A percentile compares a stretch with the other conserved stretches of the same genome.
Conservation (phyloP, 2,329 filamentous ascomycete genomes). For the Aspergillus piperis region DNA sequence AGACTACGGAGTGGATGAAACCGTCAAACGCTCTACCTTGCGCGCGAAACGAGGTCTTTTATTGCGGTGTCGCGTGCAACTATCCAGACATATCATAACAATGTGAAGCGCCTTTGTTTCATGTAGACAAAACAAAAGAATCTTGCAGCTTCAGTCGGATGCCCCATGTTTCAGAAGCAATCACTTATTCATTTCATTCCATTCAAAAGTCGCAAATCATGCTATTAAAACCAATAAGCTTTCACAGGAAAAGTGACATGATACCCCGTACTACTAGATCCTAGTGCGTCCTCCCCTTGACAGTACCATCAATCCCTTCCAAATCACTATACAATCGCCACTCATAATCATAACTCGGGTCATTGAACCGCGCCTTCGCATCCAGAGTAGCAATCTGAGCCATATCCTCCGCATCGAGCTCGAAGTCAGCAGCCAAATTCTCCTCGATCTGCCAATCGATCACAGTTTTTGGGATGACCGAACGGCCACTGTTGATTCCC, state of each 20-base stretch:
- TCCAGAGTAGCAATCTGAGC: constrained; percentile 36
- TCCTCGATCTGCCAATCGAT: constrained; percentile 26
- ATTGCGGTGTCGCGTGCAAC: too few relatives aligned
- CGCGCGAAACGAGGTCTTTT: too few relatives aligned
- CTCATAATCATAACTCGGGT: constrained; percentile 42
- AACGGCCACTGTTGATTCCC: constrained; percentile 25
- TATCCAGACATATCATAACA: too few relatives aligned
- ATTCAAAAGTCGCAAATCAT: too few relatives aligned
- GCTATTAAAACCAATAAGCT: too few relatives aligned
- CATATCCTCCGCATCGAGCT: constrained; percentile 24
- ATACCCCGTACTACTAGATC: neutral
- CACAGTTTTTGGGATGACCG: constrained; percentile 27
- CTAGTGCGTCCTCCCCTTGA: constrained; percentile 13
- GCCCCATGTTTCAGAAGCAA: too few relatives aligned
- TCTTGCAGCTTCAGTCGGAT: neutral
- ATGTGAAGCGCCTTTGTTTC: too few relatives aligned
- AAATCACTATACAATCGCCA: constrained; percentile 25
- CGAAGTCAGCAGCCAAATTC: constrained; percentile 27
- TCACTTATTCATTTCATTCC: too few relatives aligned
- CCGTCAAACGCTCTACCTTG: too few relatives aligned
- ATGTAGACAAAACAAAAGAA: too few relatives aligned
- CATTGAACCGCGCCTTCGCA: constrained; percentile 60
- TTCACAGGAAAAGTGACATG: accelerated
- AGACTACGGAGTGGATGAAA: too few relatives aligned
- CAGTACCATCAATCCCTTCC: constrained; percentile 18